Percentiles rank a stretch among this genome's conserved stretches.
Conservation (phyloP, 2,329 filamentous ascomycete species). For the Fusarium devonianum region DNA sequence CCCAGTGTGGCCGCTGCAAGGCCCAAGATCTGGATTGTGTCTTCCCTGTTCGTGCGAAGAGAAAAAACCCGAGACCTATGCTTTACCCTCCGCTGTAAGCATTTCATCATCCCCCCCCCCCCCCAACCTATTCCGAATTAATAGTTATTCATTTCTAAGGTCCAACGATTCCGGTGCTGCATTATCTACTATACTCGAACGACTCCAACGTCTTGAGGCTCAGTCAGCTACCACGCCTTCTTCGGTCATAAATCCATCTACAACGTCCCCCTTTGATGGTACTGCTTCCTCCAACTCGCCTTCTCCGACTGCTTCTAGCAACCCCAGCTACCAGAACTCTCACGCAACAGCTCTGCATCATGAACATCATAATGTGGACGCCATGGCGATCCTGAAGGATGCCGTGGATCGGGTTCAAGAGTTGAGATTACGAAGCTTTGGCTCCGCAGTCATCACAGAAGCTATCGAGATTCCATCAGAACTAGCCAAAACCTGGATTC, state of each 20-base stretch:
- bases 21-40: conserved; percentile 38
- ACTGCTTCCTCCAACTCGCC: conserved; percentile 27
- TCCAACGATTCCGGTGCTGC: conserved; percentile 22
- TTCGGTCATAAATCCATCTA: conserved; percentile 3
- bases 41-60: conserved; percentile 41
- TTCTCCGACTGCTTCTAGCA: conserved; percentile 20
- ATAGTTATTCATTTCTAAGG: conserved; percentile 19
- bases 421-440: conserved; percentile 33
- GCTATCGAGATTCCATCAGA: conserved; percentile 39
- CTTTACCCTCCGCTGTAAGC: conserved; percentile 30
- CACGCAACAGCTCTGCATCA: conserved; percentile 9
- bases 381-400: conserved; percentile 40
- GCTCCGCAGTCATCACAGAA: conserved; percentile 33
- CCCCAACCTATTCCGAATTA: neutral
- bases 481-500: conserved; percentile 41
- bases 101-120: too few species aligned
- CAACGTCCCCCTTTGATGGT: conserved; percentile 8
- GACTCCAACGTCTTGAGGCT: conserved; percentile 42
- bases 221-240: conserved; percentile 12
- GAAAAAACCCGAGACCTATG: conserved; percentile 30
- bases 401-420: conserved; percentile 42
- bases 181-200: conserved; percentile 41
- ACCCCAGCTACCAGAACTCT: conserved; percentile 8
- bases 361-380: conserved; percentile 31
- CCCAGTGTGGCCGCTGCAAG: conserved; percentile 40